Evolutionary conservation across 1,284 basidiomycete genomes (phyloP).

Genomic region (Wolfiporia cocos): DNA sequence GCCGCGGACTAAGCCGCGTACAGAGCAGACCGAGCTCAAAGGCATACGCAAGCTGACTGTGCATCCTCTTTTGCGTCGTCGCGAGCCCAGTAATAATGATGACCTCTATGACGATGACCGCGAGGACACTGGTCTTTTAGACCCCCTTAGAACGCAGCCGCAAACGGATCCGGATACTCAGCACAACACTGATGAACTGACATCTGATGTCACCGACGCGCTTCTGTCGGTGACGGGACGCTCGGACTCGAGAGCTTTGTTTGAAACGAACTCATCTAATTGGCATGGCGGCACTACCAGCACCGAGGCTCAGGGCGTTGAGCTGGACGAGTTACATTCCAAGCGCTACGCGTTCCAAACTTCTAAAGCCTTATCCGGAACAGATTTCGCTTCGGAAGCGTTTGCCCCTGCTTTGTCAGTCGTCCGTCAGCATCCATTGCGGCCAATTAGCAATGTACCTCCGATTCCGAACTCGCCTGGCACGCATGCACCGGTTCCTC

Average conservation of each 20-base stretch:
- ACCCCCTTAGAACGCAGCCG: no score
- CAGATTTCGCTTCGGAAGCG: background rate
- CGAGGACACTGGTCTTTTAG: conserved; percentile 2
- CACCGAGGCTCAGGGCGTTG: background rate
- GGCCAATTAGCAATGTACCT: no score
- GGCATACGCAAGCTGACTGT: background rate
- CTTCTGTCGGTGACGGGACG: conserved; percentile 9
- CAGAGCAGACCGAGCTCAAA: no score
- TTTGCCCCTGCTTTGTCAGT: background rate
- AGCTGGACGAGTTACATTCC: background rate
- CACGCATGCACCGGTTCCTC: conserved; percentile 46
- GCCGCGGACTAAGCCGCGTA: no score
- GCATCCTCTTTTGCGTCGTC: conserved; percentile 19
- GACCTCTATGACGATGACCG: conserved; percentile 17
- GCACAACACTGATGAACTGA: no score
- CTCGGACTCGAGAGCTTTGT: background rate
- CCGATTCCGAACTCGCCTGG: no score
- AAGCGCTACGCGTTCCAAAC: background rate
- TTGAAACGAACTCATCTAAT: background rate
- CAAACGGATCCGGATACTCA: no score
- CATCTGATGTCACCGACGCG: conserved; percentile 19
- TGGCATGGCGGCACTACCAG: background rate
- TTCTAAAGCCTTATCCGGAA: background rate
- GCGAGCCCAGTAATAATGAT: conserved; percentile 16
- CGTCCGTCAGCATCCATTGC: background rate